A percentile compares a stretch with the other conserved stretches of the same genome.
These are phyloP conservation scores for Fusarium denticulatum DNA, from an alignment of 2,329 filamentous ascomycete genomes.

Conservation along the genomic window DNA sequence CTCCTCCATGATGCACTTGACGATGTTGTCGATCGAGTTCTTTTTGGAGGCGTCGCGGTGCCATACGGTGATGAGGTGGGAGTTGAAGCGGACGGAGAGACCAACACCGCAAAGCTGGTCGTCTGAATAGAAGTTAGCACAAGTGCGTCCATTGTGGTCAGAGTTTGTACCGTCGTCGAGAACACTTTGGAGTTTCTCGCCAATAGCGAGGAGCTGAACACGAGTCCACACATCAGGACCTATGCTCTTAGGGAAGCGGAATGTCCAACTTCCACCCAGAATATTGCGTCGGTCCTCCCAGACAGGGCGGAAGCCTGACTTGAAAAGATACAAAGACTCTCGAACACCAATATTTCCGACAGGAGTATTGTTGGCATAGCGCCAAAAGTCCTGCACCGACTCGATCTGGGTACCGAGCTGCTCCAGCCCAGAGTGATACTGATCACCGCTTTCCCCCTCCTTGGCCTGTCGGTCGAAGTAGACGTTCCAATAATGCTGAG, in stretches of 20 bases:
- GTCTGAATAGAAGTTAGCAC: slow-evolving; percentile 56
- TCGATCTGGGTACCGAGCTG: slow-evolving; percentile 74
- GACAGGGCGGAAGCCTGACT: slow-evolving; percentile 77
- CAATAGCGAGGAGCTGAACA: slow-evolving; percentile 83
- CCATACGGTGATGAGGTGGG: slow-evolving; percentile 90
- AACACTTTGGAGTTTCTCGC: slow-evolving; percentile 79
- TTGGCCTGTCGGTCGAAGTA: slow-evolving; percentile 68
- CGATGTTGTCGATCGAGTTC: slow-evolving; percentile 78
- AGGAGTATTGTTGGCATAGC: slow-evolving; percentile 83
- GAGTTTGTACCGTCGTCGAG: slow-evolving; percentile 71
- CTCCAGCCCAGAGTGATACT: slow-evolving; percentile 67
- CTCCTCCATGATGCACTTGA: slow-evolving; percentile 77
- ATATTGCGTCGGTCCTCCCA: slow-evolving; percentile 91
- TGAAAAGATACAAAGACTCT: slow-evolving; percentile 83
- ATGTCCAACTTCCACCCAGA: slow-evolving; percentile 89
- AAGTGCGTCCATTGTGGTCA: background rate
- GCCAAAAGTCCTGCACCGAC: slow-evolving; percentile 86
- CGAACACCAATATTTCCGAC: slow-evolving; percentile 80
- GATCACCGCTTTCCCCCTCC: slow-evolving; percentile 50
- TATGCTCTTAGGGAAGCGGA: slow-evolving; percentile 82
- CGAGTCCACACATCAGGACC: slow-evolving; percentile 82
- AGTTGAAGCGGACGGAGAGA: slow-evolving; percentile 88
- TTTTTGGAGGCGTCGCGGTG: slow-evolving; percentile 87
- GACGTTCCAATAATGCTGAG: slow-evolving; percentile 83
- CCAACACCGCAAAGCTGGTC: slow-evolving; percentile 92